phyloP scores from a whole-genome alignment of 2,329 filamentous ascomycete species.

The Nannizziopsis arthrosporioides region DNA sequence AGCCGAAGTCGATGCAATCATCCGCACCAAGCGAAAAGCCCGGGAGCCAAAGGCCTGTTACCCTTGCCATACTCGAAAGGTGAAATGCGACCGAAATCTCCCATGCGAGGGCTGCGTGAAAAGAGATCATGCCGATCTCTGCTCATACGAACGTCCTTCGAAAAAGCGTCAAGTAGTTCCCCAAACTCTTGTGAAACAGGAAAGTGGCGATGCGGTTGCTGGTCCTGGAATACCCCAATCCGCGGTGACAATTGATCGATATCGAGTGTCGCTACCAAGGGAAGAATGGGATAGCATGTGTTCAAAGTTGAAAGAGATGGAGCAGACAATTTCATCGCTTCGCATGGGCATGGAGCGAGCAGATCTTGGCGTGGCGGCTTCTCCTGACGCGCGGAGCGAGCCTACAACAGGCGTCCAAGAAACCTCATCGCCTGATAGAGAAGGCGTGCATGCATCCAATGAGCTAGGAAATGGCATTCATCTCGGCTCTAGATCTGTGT shows the following conservation, averaged over 20 bases:
- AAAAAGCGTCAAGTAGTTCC: constrained; percentile 32
- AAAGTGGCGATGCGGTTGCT: constrained; percentile 9
- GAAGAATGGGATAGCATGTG: constrained; percentile 37
- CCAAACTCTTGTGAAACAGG: constrained; percentile 12
- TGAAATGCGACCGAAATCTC: constrained; percentile 40
- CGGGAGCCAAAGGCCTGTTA: constrained; percentile 39
- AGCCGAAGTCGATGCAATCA: constrained; percentile 38
- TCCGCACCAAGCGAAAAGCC: constrained; percentile 38
- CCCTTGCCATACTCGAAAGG: constrained; percentile 37
- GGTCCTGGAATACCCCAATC: constrained; percentile 1
- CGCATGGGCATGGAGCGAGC: constrained; percentile 30
- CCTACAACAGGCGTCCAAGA: constrained; percentile 1
- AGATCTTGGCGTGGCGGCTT: constrained; percentile 21
- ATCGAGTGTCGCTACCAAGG: constrained; percentile 30
- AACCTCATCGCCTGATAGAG: constrained; percentile 20
- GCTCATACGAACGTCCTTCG: constrained; percentile 39
- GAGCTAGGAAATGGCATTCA: constrained; percentile 50
- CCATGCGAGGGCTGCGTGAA: constrained; percentile 41
- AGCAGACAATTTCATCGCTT: constrained; percentile 30
- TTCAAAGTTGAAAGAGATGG: constrained; percentile 33
- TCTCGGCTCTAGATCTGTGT: constrained; percentile 49
- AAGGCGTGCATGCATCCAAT: constrained; percentile 51
- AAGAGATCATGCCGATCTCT: constrained; percentile 39
- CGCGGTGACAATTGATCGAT: constrained; percentile 5
- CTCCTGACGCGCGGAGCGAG: constrained; percentile 10